Evolutionary conservation across 331 rosid genomes (phyloP).

Genomic region (Cydonia oblonga): DNA sequence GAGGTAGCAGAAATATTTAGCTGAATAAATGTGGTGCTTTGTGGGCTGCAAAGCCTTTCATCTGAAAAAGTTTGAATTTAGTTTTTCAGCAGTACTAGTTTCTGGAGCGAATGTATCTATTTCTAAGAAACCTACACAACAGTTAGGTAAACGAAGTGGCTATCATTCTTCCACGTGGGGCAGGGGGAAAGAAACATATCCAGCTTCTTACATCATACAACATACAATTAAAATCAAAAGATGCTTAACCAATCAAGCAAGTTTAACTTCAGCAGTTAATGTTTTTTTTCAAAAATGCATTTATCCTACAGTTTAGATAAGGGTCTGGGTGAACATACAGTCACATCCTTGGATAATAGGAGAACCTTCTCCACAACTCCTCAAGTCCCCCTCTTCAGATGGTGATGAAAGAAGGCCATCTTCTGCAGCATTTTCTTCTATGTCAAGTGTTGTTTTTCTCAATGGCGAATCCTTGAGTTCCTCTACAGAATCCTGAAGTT

Average conservation of each 20-base stretch:
- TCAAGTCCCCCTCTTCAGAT: slow-evolving; percentile 30
- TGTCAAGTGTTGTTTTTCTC: slow-evolving; percentile 22
- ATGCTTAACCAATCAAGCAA: neutral
- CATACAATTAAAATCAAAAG: neutral
- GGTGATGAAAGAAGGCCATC: slow-evolving; percentile 44
- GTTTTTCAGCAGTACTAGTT: slow-evolving; percentile 19
- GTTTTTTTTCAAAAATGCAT: too few relatives aligned
- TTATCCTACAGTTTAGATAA: neutral
- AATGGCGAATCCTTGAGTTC: slow-evolving; percentile 27
- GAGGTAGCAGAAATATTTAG: slow-evolving; percentile 18
- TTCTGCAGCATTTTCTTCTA: slow-evolving; percentile 29
- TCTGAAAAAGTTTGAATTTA: slow-evolving; percentile 27
- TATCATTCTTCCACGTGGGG: neutral
- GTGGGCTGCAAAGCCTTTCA: slow-evolving; percentile 35
- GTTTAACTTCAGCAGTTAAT: neutral
- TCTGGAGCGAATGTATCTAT: slow-evolving; percentile 12
- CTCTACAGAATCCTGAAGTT: slow-evolving; percentile 42
- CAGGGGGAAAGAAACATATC: neutral
- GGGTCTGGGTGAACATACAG: slow-evolving; percentile 3
- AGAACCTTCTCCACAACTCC: slow-evolving; percentile 39
- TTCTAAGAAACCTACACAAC: slow-evolving; percentile 39
- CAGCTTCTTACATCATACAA: neutral
- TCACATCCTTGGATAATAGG: slow-evolving; percentile 15
- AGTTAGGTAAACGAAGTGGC: neutral
- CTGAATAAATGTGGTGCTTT: slow-evolving; percentile 26